Evolutionary conservation across 768 basidiomycete species (phyloP).

Genomic region (Pleurotus giganteus): DNA sequence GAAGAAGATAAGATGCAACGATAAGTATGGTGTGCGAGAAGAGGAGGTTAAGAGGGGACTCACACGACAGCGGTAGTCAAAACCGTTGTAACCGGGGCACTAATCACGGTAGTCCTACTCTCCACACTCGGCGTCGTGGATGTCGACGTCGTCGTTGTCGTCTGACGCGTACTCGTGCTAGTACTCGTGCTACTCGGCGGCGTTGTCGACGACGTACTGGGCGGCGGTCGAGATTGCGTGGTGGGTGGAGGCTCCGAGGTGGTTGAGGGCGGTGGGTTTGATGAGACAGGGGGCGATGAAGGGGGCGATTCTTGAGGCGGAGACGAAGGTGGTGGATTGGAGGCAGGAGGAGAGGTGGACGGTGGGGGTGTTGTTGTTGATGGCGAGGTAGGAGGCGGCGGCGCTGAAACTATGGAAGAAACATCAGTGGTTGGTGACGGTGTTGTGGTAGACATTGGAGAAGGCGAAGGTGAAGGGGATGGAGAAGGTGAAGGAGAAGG

Average conservation of each 20-base stretch:
- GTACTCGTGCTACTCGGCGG: no score
- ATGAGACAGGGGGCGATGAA: background rate
- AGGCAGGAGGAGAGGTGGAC: background rate
- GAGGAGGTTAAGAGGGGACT: background rate
- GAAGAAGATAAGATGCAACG: no score
- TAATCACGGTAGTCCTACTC: slow-evolving; percentile 1
- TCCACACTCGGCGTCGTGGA: background rate
- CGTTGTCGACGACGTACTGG: no score
- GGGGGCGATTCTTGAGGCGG: background rate
- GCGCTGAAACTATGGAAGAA: no score
- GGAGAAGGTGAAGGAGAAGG: slow-evolving; percentile 13
- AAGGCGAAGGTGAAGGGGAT: background rate
- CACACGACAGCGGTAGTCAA: slow-evolving; percentile 4
- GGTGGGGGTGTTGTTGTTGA: background rate
- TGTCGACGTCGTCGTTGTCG: background rate
- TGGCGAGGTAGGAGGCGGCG: background rate
- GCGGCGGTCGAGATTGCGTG: no score
- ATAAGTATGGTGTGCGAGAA: no score
- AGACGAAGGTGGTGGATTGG: background rate
- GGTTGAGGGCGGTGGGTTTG: background rate
- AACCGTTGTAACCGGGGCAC: slow-evolving; percentile 1
- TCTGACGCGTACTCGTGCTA: background rate
- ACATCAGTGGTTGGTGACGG: background rate
- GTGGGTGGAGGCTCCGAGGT: background rate
- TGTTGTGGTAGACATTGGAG: no score